Evolutionary conservation across 139 green algal genomes (phyloP).

Genomic region (Tetraselmis chui): DNA sequence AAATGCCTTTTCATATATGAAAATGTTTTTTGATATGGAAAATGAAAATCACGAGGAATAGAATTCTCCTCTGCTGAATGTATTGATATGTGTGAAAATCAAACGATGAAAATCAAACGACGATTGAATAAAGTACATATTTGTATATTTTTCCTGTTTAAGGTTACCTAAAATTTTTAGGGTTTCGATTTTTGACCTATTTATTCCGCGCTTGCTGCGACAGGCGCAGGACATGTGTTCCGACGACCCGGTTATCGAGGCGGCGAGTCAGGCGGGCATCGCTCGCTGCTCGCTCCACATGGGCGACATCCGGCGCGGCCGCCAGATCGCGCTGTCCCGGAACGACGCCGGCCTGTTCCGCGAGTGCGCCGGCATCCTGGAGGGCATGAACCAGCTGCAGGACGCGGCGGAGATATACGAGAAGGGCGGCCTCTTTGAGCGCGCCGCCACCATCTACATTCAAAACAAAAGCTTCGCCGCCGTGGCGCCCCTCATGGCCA

Average conservation of each 20-base stretch:
- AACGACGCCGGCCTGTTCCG: constrained; percentile 47
- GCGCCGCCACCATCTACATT: constrained; percentile 71
- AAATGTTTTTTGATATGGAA: no score
- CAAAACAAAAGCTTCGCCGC: constrained; percentile 53
- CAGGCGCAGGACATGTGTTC: not conserved
- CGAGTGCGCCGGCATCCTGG: constrained; percentile 66
- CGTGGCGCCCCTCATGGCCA: constrained; percentile 60
- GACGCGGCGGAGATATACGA: constrained; percentile 80
- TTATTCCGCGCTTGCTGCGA: no score
- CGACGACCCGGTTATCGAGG: constrained; percentile 20
- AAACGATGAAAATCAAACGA: no score
- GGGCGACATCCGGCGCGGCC: constrained; percentile 54
- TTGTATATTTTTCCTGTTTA: no score
- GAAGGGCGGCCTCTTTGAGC: constrained; percentile 52
- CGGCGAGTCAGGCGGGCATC: constrained; percentile 35
- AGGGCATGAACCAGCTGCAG: constrained; percentile 42
- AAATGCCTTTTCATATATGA: no score
- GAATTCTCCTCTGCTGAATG: no score
- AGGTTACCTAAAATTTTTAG: no score
- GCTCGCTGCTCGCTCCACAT: constrained; percentile 51
- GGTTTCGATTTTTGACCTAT: no score
- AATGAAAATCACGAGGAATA: no score
- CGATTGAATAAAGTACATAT: no score
- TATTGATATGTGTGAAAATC: no score
- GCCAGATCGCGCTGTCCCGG: constrained; percentile 37